Conservation (phyloP, 78 protist species). For the Thecamonas trahens region DNA sequence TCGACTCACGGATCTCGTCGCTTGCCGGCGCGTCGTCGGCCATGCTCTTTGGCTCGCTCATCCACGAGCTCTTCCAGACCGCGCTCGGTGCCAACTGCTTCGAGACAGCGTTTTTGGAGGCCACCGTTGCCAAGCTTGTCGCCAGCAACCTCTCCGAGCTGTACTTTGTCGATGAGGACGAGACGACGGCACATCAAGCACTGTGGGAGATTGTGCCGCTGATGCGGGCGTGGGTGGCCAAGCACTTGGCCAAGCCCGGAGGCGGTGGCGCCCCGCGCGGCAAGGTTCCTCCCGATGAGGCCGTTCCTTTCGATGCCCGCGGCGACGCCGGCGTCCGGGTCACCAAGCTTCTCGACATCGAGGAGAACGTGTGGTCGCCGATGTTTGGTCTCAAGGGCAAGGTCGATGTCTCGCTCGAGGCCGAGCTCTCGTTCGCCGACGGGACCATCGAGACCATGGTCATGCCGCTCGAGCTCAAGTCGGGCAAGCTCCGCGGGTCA, state of each 20-base stretch:
- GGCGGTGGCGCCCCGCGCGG: neutral
- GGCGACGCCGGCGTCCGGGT: neutral
- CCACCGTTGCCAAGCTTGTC: neutral
- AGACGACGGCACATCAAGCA: neutral
- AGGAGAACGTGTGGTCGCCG: constrained; percentile 36
- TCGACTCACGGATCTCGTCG: neutral
- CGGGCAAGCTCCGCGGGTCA: neutral
- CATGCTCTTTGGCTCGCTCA: constrained; percentile 4
- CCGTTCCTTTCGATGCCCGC: neutral
- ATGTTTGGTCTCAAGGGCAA: constrained; percentile 35
- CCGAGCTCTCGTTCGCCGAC: no score
- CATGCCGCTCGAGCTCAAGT: constrained; percentile 38
- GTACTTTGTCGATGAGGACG: neutral
- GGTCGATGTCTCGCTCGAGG: constrained; percentile 25
- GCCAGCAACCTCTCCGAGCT: neutral
- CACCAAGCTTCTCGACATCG: neutral
- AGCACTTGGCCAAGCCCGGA: neutral
- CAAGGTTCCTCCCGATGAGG: neutral
- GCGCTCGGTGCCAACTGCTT: neutral
- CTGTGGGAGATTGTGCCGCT: neutral
- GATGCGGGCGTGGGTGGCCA: neutral
- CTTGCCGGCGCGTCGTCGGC: neutral
- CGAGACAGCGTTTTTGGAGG: neutral
- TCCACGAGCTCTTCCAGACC: constrained; percentile 20
- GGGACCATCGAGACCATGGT: neutral